Base-by-base conservation (phyloP, 2,329 filamentous ascomycete species). In the Nothopassalora personata region DNA sequence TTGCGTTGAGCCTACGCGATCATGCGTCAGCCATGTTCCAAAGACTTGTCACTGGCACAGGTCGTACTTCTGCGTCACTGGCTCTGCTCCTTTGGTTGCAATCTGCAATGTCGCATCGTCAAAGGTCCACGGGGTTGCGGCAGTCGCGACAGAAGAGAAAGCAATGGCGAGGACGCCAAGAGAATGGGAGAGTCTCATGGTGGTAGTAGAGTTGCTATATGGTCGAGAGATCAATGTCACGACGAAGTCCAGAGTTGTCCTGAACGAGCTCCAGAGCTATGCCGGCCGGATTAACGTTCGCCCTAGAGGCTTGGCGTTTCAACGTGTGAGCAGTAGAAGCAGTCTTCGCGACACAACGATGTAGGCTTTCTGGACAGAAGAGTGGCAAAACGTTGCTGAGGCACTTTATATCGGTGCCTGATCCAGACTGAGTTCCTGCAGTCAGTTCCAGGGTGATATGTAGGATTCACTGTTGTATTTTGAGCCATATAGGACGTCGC, bases 101-200 rank as follows among this genome's bases (percentile, higher is more conserved):
- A 92, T 79, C 8, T 84, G 81, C 64, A 92, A 79, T 61, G 81
- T 85, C 64, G 82, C 89, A 75, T 91, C 88, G 64, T 88, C 82
- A 68, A 92, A 92, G 57, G 81, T 81, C 89, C 89, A 93, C 23
- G 83, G 31, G 79, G 77, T 58, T 78, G 82, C 82, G 23, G 76
- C 78, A 54, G 74, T 68, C 57, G 69, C 70, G 46, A 74, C 74
- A n/a, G 67, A 61, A 33, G 61, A 60, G 9, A 66, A 45, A 5
- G 55, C 58, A 19, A 62, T 49, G 49, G 59, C 61, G 46, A 55
- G 39, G 11, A 60, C 45, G 45, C 60, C 56, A 28, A 62, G 34
- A 7, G 58, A 53, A 23, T 50, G 48, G 23, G 68, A 54, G 46
- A 72, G 48, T 55, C 58, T 70, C 71, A 73, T 72, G 45, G 39